Conservation (phyloP, 2,329 filamentous ascomycete species). For the Hortaea sp. region DNA sequence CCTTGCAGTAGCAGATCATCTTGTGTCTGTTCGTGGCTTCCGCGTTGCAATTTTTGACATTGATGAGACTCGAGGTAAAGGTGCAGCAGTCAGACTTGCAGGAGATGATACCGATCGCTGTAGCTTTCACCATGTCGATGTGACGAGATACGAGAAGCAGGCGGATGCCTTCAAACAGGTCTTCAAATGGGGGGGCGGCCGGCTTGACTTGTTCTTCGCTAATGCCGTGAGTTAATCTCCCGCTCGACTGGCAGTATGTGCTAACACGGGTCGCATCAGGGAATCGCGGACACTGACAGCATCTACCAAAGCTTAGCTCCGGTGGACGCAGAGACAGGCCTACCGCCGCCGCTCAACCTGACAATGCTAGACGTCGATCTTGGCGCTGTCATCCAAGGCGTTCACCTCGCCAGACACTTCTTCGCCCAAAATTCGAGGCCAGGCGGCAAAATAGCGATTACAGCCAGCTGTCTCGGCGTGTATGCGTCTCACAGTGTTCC, state of each 20-base stretch:
- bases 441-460: conserved; percentile 32
- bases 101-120: conserved; percentile 8
- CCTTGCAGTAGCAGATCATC: conserved; percentile 15
- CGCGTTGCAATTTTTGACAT: conserved; percentile 13
- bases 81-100: conserved; percentile 5
- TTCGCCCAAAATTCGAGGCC: conserved; percentile 25
- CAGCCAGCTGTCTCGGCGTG: conserved; percentile 13
- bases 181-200: conserved; percentile 31
- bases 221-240: conserved; percentile 25
- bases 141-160: conserved; percentile 30
- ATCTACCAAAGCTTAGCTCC: conserved; percentile 31
- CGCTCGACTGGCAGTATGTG: background rate
- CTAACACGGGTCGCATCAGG: conserved; percentile 7
- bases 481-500: conserved; percentile 11
- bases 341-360: conserved; percentile 28
- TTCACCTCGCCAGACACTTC: conserved; percentile 35
- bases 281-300: conserved; percentile 29
- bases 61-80: conserved; percentile 7
- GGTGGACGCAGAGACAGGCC: conserved; percentile 12
- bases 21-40: conserved; percentile 12
- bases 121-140: conserved; percentile 21
- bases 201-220: conserved; percentile 33
- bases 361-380: conserved; percentile 32
- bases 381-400: conserved; percentile 31
- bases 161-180: conserved; percentile 30